phyloP scores from a whole-genome alignment of 1,139 yeast genomes.

The Citeromyces hawaiiensis region DNA sequence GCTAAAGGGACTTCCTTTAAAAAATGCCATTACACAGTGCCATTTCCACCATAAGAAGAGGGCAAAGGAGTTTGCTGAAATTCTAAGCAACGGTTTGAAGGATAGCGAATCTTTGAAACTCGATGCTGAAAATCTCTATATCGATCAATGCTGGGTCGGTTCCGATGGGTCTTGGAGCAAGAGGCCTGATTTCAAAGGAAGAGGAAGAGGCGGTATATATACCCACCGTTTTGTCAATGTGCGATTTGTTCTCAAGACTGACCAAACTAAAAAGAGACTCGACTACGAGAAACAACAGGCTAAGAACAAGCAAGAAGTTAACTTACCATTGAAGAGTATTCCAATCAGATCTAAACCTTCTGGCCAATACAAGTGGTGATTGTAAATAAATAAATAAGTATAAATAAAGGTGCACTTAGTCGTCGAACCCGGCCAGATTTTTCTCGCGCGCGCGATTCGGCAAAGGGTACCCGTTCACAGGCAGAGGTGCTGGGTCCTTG shows the following conservation, averaged over 20 bases:
- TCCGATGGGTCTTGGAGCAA: constrained; percentile 68
- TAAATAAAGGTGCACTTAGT: constrained; percentile 13
- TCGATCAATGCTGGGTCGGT: constrained; percentile 85
- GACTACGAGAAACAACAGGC: constrained; percentile 39
- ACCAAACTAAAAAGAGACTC: constrained; percentile 45
- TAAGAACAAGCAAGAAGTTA: constrained; percentile 28
- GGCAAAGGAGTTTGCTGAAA: constrained; percentile 66
- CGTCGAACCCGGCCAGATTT: constrained; percentile 42
- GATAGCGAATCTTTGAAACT: constrained; percentile 54
- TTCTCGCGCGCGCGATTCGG: constrained; percentile 43
- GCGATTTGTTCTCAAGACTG: constrained; percentile 59
- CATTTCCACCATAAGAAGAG: constrained; percentile 78
- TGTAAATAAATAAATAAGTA: constrained; percentile 1
- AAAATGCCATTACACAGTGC: constrained; percentile 81
- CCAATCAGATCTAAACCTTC: constrained; percentile 29
- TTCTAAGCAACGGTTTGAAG: constrained; percentile 58
- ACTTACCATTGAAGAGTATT: constrained; percentile 17
- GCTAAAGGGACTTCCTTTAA: constrained; percentile 51
- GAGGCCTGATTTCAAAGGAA: constrained; percentile 76
- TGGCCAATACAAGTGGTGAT: constrained; percentile 37
- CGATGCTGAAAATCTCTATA: constrained; percentile 48
- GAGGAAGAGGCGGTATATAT: constrained; percentile 80
- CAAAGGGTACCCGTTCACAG: constrained; percentile 50
- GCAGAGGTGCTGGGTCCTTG: constrained; percentile 57
- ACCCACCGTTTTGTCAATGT: constrained; percentile 72